Evolutionary conservation across 805 yeast genomes (phyloP).

Genomic region (Ogataea wickerhamii): DNA sequence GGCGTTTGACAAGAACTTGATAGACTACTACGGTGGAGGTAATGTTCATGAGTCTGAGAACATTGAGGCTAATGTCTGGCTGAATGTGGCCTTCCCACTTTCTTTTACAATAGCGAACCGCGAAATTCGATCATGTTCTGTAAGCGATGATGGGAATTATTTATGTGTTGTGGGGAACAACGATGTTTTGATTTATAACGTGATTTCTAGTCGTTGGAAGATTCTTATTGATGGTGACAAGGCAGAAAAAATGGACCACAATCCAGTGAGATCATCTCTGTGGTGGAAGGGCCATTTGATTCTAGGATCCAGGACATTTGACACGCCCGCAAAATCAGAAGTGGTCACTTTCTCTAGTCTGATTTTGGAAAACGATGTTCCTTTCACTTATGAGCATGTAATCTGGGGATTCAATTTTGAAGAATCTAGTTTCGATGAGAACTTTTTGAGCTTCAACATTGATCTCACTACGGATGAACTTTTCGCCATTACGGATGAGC

Average conservation of each 20-base stretch:
- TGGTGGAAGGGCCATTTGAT: conserved; percentile 35
- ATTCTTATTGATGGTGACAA: conserved; percentile 34
- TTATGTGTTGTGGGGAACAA: conserved; percentile 48
- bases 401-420: conserved; percentile 34
- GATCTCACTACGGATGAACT: conserved; percentile 28
- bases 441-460: conserved; percentile 28
- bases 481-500: conserved; percentile 29
- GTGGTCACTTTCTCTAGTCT: conserved; percentile 27
- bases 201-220: conserved; percentile 45
- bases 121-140: conserved; percentile 39
- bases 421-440: conserved; percentile 26
- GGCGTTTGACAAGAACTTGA: conserved; percentile 42
- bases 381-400: conserved; percentile 27
- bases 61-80: conserved; percentile 44
- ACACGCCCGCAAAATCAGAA: conserved; percentile 27
- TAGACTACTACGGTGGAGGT: conserved; percentile 30
- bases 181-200: conserved; percentile 43
- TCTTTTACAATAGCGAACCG: conserved; percentile 41
- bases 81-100: conserved; percentile 43
- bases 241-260: conserved; percentile 26
- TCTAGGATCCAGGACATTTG: conserved; percentile 25
- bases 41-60: conserved; percentile 19
- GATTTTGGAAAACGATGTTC: conserved; percentile 21
- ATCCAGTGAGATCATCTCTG: conserved; percentile 34
- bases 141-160: conserved; percentile 45